Conservation (phyloP, 2,329 filamentous ascomycete genomes). For the Endocalyx cinctus region DNA sequence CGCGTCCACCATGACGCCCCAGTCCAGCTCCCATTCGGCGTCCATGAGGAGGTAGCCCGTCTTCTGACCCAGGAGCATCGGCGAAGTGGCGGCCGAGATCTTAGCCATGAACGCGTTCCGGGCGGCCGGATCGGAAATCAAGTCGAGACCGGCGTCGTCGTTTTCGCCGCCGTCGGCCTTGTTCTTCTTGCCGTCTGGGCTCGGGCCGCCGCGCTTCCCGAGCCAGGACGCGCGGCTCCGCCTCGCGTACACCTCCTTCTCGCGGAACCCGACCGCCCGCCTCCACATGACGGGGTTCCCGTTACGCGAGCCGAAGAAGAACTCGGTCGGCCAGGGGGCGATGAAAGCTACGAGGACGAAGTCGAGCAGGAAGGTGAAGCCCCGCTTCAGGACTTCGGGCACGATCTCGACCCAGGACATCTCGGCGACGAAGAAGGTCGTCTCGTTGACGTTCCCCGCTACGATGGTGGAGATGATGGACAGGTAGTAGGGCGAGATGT, state of each 20-base stretch:
- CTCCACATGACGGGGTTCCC: slow-evolving; percentile 70
- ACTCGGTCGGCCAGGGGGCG: slow-evolving; percentile 69
- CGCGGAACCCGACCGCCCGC: slow-evolving; percentile 67
- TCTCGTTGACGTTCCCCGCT: slow-evolving; percentile 61
- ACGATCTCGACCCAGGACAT: slow-evolving; percentile 54
- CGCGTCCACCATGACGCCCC: slow-evolving; percentile 71
- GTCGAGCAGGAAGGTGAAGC: slow-evolving; percentile 67
- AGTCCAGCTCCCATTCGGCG: slow-evolving; percentile 82
- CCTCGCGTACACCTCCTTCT: slow-evolving; percentile 76
- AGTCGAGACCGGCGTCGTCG: slow-evolving; percentile 49
- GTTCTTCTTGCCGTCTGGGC: no score
- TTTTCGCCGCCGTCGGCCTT: no score
- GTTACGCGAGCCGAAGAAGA: slow-evolving; percentile 56
- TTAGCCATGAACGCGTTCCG: slow-evolving; percentile 56
- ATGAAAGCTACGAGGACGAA: slow-evolving; percentile 64
- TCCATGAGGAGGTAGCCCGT: slow-evolving; percentile 87
- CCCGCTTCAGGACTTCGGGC: slow-evolving; percentile 55
- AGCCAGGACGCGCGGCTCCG: slow-evolving; percentile 73
- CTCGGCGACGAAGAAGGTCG: slow-evolving; percentile 56
- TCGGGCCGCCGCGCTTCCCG: no score
- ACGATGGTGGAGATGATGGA: slow-evolving; percentile 59
- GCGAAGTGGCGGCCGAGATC: slow-evolving; percentile 65
- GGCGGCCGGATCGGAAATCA: slow-evolving; percentile 42
- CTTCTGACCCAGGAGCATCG: slow-evolving; percentile 65
- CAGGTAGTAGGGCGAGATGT: slow-evolving; percentile 69